Evolutionary conservation across 768 basidiomycete genomes (phyloP).

Genomic region (Psilocybe cubensis): DNA sequence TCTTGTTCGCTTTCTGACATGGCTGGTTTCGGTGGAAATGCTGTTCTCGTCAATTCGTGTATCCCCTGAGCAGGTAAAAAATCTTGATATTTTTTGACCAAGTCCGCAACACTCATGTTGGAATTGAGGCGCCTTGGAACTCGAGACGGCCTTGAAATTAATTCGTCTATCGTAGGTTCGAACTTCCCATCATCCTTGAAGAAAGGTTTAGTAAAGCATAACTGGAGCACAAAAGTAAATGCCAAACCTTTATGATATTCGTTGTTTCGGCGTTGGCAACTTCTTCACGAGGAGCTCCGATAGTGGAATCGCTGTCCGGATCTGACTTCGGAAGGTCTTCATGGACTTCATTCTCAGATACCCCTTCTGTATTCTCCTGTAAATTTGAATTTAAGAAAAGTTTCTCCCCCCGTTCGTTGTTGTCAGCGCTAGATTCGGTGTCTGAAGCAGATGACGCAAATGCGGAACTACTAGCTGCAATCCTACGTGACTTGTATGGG

Average conservation of each 20-base stretch:
- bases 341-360: constrained; percentile 16
- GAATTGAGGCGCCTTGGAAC: constrained; percentile 62
- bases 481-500: constrained; percentile 45
- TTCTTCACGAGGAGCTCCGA: constrained; percentile 53
- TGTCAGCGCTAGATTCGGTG: constrained; percentile 44
- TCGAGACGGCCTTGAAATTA: constrained; percentile 50
- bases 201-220: neutral
- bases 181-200: constrained; percentile 14
- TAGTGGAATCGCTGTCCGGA: constrained; percentile 84
- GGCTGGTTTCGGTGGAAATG: constrained; percentile 57
- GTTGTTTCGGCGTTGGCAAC: constrained; percentile 6
- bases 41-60: constrained; percentile 72
- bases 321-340: constrained; percentile 50
- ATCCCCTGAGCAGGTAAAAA: constrained; percentile 74
- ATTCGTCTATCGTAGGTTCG: constrained; percentile 23
- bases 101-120: constrained; percentile 78
- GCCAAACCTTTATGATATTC: constrained; percentile 29
- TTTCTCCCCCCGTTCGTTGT: constrained; percentile 14
- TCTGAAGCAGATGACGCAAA: constrained; percentile 73
- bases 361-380: constrained; percentile 5
- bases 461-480: constrained; percentile 50
- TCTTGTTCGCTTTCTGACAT: constrained; percentile 88
- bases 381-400: constrained; percentile 8
- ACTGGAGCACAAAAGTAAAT: neutral
- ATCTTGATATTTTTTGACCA: constrained; percentile 83